phyloP scores from a whole-genome alignment of 768 basidiomycete genomes.

The Podaxis pistillaris region DNA sequence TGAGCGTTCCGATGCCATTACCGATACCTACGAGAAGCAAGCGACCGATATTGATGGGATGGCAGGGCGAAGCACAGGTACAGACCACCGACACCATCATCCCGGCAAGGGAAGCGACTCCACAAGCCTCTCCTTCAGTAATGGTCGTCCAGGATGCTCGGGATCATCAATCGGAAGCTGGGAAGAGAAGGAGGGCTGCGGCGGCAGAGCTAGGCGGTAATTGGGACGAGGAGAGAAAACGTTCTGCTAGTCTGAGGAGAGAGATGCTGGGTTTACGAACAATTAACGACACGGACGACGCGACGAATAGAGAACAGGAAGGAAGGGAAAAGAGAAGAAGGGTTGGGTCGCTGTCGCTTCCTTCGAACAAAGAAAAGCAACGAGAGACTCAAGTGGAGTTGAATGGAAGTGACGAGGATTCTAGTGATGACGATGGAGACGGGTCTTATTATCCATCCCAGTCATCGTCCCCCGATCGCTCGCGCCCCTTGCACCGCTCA shows the following conservation, averaged over 20 bases:
- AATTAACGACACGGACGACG: background rate
- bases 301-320: background rate
- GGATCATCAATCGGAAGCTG: background rate
- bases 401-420: constrained; percentile 20
- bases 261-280: constrained; percentile 1
- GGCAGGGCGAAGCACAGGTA: background rate
- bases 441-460: constrained; percentile 30
- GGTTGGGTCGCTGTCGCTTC: constrained; percentile 8
- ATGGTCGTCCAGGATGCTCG: background rate
- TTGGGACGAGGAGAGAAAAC: background rate
- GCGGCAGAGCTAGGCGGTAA: background rate
- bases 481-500: constrained; percentile 15
- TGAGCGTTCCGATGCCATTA: background rate
- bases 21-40: constrained; percentile 12
- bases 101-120: background rate
- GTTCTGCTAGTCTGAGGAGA: background rate
- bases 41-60: background rate
- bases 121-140: background rate
- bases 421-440: constrained; percentile 27
- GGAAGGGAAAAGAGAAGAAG: constrained; percentile 9
- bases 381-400: background rate
- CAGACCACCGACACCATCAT: background rate
- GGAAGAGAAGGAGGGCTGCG: background rate
- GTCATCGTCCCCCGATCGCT: constrained; percentile 20
- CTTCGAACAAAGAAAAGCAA: constrained; percentile 3